Evolutionary conservation across 2,329 filamentous ascomycete species (phyloP), one percentile per base, ranked within the genome.

Genomic region (Alternaria atra): DNA sequence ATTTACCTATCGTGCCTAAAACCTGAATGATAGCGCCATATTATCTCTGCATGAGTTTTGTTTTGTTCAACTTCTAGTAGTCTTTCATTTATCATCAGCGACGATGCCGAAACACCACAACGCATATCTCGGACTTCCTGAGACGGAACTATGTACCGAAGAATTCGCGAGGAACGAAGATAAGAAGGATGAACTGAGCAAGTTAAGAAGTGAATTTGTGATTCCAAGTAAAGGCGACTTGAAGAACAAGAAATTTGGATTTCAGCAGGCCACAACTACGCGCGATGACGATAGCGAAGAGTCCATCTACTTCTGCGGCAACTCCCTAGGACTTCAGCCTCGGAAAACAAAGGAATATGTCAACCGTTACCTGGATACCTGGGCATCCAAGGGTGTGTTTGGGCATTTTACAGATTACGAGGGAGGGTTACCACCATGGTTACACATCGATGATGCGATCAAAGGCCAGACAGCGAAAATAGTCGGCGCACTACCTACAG

Each of bases 241-340:
- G 46, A 89, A 85, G 74, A 86, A 90, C 65, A 89, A 83, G 64
- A 87, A 84, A 60, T 69, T 71, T 55, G 68, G 66, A 58, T 70
- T 72, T 17, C 63, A 65, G 30, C 48, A 53, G 27, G 37, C 40
- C n/a, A 34, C 53, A 34, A 37, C 30, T 12, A 15, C 66, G 20
- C 70, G 71, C 13, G 68, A 82, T n/a, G 53, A 70, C 29, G 61
- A 68, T 25, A 43, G 59, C 35, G 80, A 83, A 29, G 80, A 81
- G 48, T 86, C 85, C 60, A 89, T 92, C 60, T 97, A 97, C 78
- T 89, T 97, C 65, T 94, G 93, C 67, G 94, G 94, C 58, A 97
- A 97, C 81, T 97, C 93, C 0, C 85, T 97, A 1, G 93, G 93
- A 37, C 86, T 94, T 4, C 93, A 97, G 77, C 93, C 94, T 44